These are phyloP conservation scores for Cladobotryum mycophilum DNA, from an alignment of 2,329 filamentous ascomycete species.

Conservation along the genomic window DNA sequence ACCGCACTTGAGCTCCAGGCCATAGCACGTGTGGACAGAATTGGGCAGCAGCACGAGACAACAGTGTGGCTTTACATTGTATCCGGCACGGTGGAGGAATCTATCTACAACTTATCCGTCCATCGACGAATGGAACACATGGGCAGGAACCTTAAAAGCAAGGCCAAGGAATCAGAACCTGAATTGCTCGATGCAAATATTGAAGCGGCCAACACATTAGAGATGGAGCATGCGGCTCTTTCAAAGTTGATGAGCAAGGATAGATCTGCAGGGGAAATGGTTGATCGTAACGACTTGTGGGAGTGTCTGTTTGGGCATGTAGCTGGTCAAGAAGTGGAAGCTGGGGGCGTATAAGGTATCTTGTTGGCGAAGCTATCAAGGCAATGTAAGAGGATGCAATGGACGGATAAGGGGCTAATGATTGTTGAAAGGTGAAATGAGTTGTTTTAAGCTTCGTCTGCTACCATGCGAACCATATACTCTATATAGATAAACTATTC, in stretches of 20 bases:
- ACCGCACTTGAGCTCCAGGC: constrained; percentile 91
- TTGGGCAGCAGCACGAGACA: constrained; percentile 80
- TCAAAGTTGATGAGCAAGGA: constrained; percentile 65
- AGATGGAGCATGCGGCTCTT: constrained; percentile 68
- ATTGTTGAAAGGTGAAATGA: not conserved
- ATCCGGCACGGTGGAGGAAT: constrained; percentile 85
- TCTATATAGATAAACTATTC: too few species aligned
- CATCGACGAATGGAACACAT: constrained; percentile 73
- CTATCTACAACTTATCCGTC: constrained; percentile 83
- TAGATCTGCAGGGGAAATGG: constrained; percentile 69
- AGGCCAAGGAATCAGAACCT: constrained; percentile 35
- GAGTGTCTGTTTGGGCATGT: constrained; percentile 72
- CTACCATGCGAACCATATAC: too few species aligned
- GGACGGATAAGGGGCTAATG: not conserved
- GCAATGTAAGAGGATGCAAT: constrained; percentile 24
- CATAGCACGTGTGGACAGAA: constrained; percentile 89
- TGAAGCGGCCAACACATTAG: constrained; percentile 77
- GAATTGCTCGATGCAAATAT: constrained; percentile 56
- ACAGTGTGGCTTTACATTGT: constrained; percentile 95
- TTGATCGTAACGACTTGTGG: constrained; percentile 77
- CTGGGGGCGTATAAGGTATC: constrained; percentile 22
- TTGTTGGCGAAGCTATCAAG: constrained; percentile 41
- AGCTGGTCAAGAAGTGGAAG: constrained; percentile 20
- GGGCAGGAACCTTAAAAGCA: constrained; percentile 32
- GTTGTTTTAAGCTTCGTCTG: not conserved